Evolutionary conservation across 805 yeast genomes (phyloP), one percentile per base, ranked within the genome.

Genomic region (Blastobotrys attinorum): DNA sequence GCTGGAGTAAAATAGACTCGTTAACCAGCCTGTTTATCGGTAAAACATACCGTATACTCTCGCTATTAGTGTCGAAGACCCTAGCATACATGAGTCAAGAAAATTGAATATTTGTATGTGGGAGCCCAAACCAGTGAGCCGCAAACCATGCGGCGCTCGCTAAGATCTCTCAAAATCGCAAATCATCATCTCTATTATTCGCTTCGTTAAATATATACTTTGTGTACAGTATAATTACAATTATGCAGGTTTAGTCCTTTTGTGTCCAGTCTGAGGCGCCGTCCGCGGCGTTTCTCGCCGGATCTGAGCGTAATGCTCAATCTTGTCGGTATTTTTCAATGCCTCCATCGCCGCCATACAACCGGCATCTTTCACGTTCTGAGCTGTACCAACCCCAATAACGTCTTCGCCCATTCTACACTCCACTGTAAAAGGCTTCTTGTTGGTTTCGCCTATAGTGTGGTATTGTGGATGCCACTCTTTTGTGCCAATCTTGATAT

Each of bases 311-410:
- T 75, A 85, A 54, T 80, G 80, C 47, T 82, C 89, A 39, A 87
- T 67, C 25, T 76, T 45, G 0, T 65, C 66, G 36, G 72, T 73
- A 35, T 85, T 77, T 7, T 65, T 62, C 37, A 90, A 65, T 0
- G 90, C 96, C 40, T 70, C 67, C 79, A 81, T 81, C 0, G 98
- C 98, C 0, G 97, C 96, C 44, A 81, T 68, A 18, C 76, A 61
- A 0, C 96, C 92, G 0, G 97, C 97, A 22, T 77, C 81, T 59
- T 83, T 84, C 2, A 71, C 66, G 49, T 76, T 81, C 20, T 73
- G 70, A 2, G 85, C 97, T 4, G 62, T 65, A 3, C 96, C 97
- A 3, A 61, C 63, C 0, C 95, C 96, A 20, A 90, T 55, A 1
- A 70, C 66, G 17, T 80, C 87, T 43, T 72, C 76, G 2, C 73